Evolutionary conservation across 129 eudicot genomes (phyloP).

Genomic region (Lactuca sativa): DNA sequence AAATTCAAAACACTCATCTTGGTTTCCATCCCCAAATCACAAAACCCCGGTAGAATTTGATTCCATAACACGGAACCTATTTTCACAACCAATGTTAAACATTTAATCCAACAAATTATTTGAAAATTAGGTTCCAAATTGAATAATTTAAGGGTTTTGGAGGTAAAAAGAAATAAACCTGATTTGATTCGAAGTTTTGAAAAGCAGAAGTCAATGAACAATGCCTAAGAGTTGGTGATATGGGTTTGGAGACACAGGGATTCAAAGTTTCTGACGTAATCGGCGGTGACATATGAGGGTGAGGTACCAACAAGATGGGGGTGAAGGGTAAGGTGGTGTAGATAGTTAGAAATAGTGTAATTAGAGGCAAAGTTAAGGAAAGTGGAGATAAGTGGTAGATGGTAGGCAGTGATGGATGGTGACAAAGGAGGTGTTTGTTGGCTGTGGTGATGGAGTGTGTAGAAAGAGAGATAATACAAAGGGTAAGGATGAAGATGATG

Average conservation of each 20-base stretch:
- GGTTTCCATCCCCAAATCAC: conserved; percentile 40
- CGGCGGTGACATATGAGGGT: conserved; percentile 43
- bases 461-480: conserved; percentile 33
- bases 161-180: conserved; percentile 44
- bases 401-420: conserved; percentile 8
- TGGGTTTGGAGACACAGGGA: conserved; percentile 49
- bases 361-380: conserved; percentile 59
- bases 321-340: conserved; percentile 78
- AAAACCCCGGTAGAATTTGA: too few species aligned
- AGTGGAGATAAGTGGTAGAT: conserved; percentile 23
- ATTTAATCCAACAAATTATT: conserved; percentile 35
- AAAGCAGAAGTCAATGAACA: conserved; percentile 60
- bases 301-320: conserved; percentile 92
- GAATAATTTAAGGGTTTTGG: conserved; percentile 41
- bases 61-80: conserved; percentile 37
- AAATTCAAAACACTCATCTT: conserved; percentile 41
- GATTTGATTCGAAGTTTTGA: conserved; percentile 49
- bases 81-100: conserved; percentile 44
- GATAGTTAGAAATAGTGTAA: conserved; percentile 68
- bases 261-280: conserved; percentile 55
- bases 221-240: conserved; percentile 19
- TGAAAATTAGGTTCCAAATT: conserved; percentile 12
- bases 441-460: conserved; percentile 31
- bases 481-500: conserved; percentile 40
- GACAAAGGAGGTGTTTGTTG: conserved; percentile 18